These are phyloP conservation scores for Marchantia paleacea DNA, from an alignment of 225 moss, liverwort and hornwort genomes.

Conservation along the genomic window DNA sequence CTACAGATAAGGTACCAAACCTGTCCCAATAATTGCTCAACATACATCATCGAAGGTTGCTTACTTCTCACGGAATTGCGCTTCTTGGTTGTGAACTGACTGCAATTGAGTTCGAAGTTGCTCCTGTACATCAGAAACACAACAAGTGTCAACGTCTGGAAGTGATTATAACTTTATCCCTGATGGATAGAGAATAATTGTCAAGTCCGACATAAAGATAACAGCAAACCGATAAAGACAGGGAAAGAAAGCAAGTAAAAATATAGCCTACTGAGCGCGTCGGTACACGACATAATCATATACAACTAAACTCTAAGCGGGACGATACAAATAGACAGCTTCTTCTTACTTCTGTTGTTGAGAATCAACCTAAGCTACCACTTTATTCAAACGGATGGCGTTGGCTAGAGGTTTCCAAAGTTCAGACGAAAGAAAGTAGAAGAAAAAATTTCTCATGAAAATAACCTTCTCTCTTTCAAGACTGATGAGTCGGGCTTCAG, in stretches of 20 bases:
- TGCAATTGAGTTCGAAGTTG: conserved; percentile 86
- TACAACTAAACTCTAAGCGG: too few relatives aligned
- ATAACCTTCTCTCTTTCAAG: conserved; percentile 93
- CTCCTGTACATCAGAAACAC: conserved; percentile 47
- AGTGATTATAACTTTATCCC: not conserved
- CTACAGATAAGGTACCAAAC: not conserved
- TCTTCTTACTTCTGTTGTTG: too few relatives aligned
- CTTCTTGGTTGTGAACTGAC: conserved; percentile 79
- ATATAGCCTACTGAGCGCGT: too few relatives aligned
- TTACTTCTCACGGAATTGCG: conserved; percentile 75
- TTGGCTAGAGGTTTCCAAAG: too few relatives aligned
- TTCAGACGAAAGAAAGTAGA: too few relatives aligned
- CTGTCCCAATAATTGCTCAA: not conserved
- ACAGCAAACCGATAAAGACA: not conserved
- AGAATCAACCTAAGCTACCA: too few relatives aligned
- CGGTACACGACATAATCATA: too few relatives aligned
- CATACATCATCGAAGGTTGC: not conserved
- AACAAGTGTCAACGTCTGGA: not conserved
- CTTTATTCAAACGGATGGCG: too few relatives aligned
- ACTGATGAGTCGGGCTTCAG: conserved; percentile 75
- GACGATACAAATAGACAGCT: too few relatives aligned
- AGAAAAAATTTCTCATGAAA: not conserved
- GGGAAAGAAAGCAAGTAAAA: not conserved
- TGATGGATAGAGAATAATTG: not conserved
- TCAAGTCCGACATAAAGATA: not conserved